A percentile compares a stretch with the other conserved stretches of the same genome.
These are phyloP conservation scores for Pseudopyrenochaeta lycopersici DNA, from an alignment of 2,329 filamentous ascomycete species.

Conservation along the genomic window DNA sequence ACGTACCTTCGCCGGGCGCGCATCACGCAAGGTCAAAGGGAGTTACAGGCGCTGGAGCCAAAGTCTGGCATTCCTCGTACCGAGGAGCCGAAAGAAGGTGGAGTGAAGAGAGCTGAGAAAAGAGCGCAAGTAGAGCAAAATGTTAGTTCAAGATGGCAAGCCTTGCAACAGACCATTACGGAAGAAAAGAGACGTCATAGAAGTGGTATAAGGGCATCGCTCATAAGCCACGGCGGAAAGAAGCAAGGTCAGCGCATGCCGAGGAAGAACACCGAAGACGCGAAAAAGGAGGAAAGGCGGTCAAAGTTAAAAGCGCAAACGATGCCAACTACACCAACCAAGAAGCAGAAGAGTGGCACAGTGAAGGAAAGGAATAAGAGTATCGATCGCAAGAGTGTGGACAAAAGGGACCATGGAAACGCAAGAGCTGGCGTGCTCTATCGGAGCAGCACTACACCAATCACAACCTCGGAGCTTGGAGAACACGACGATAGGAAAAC, in stretches of 20 bases:
- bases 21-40: conserved; percentile 63
- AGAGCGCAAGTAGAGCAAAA: conserved; percentile 43
- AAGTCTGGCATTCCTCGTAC: conserved; percentile 11
- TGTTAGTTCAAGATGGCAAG: conserved; percentile 34
- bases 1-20: conserved; percentile 65
- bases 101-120: conserved; percentile 18
- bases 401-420: conserved; percentile 19
- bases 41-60: conserved; percentile 31
- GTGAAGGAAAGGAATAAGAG: conserved; percentile 12
- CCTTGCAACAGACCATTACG: conserved; percentile 28
- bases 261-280: conserved; percentile 32
- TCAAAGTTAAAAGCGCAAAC: conserved; percentile 17
- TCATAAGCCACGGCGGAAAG: conserved; percentile 33
- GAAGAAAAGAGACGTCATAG: conserved; percentile 38
- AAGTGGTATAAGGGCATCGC: conserved; percentile 32
- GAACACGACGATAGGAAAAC: conserved; percentile 3
- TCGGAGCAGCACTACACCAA: conserved; percentile 31
- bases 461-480: conserved; percentile 12
- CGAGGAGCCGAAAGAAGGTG: conserved; percentile 12
- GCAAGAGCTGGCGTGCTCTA: conserved; percentile 10
- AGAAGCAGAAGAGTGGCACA: conserved; percentile 7
- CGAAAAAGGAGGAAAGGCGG: conserved; percentile 3
- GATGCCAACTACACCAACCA: conserved; percentile 13
- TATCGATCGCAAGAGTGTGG: conserved; percentile 14
- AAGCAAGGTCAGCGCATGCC: conserved; percentile 41